phyloP scores from a whole-genome alignment of 768 basidiomycete species.

The Podaxis rugospora region DNA sequence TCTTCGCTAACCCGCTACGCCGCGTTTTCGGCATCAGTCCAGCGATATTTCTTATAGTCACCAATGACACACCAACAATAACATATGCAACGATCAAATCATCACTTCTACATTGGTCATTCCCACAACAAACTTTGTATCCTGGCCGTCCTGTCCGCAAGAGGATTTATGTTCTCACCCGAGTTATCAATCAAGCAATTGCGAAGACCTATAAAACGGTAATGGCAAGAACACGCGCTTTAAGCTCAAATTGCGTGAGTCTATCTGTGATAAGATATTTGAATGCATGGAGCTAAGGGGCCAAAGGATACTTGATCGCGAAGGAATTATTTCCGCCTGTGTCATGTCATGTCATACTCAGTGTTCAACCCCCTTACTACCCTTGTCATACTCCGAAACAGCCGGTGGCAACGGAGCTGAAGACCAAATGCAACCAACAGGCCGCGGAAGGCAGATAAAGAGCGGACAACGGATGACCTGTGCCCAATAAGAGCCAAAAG shows the following conservation, averaged over 20 bases:
- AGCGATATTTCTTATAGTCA: not conserved
- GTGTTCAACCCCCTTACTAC: not conserved
- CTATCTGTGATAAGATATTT: not conserved
- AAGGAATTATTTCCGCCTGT: not conserved
- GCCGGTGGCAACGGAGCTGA: not conserved
- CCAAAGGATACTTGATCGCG: not conserved
- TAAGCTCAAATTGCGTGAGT: not conserved
- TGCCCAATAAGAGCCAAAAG: not conserved
- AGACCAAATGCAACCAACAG: not conserved
- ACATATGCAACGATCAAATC: slow-evolving; percentile 2
- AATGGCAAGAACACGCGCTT: not conserved
- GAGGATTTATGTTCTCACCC: not conserved
- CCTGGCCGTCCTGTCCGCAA: not conserved
- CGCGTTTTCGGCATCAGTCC: not conserved
- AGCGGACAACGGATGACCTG: not conserved
- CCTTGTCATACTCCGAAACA: not conserved
- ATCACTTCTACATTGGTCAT: not conserved
- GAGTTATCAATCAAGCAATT: not conserved
- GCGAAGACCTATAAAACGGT: not conserved
- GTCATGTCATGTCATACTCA: not conserved
- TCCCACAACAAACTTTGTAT: not conserved
- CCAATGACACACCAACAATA: slow-evolving; percentile 1
- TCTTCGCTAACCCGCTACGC: not conserved
- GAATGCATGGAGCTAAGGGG: not conserved
- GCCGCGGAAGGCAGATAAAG: not conserved